Evolutionary conservation across 2,329 filamentous ascomycete genomes (phyloP).

Genomic region (Monosporascus sp.): DNA sequence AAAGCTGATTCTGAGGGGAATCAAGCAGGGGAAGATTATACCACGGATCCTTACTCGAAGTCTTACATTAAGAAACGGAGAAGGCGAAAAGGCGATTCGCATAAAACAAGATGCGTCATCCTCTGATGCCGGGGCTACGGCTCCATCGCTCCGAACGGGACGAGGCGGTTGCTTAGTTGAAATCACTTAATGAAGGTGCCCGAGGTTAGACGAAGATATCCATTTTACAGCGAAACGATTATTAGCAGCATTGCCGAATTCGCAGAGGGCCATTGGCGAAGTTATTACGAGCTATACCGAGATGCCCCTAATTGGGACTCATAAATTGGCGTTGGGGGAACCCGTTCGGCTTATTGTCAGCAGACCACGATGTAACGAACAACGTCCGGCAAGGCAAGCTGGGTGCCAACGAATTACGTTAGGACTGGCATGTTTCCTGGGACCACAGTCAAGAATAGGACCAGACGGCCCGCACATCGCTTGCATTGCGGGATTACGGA

Average conservation of each 20-base stretch:
- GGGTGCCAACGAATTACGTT: neutral
- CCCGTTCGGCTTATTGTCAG: neutral
- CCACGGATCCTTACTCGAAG: constrained; percentile 31
- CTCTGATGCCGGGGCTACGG: constrained; percentile 27
- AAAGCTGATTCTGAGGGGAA: constrained; percentile 54
- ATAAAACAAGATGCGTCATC: constrained; percentile 38
- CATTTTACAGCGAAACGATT: neutral
- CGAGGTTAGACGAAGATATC: neutral
- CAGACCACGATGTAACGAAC: neutral
- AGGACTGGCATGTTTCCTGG: neutral
- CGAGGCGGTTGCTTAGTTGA: neutral
- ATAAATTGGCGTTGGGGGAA: neutral
- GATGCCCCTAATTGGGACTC: neutral
- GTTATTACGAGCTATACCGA: neutral
- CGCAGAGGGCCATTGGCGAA: neutral
- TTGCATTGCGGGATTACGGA: neutral
- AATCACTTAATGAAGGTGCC: neutral
- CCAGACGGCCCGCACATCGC: neutral
- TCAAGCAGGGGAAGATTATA: constrained; percentile 36
- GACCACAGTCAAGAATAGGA: neutral
- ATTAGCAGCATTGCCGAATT: neutral
- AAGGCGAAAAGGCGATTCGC: constrained; percentile 22
- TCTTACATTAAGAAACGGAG: constrained; percentile 28
- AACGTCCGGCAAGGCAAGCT: neutral
- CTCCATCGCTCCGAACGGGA: neutral